These are phyloP conservation scores for Sphagnum fallax DNA, from an alignment of 228 moss, liverwort and hornwort species.

Conservation along the genomic window DNA sequence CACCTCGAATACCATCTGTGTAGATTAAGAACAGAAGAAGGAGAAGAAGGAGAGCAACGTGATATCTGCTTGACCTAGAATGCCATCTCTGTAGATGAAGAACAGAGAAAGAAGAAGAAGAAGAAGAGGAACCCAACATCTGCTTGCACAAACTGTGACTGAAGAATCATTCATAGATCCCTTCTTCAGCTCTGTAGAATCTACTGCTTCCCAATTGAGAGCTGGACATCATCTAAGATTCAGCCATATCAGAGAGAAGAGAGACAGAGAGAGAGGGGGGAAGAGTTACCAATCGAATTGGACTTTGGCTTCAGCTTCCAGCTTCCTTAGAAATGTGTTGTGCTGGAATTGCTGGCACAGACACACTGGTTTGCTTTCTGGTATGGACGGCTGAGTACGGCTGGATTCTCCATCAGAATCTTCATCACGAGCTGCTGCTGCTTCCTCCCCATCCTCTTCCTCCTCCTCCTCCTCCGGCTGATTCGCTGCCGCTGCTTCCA, in stretches of 20 bases:
- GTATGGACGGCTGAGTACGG: constrained; percentile 1
- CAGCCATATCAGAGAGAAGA: not conserved
- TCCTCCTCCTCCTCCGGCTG: constrained; percentile 8
- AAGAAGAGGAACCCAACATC: constrained; percentile 1
- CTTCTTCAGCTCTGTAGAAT: not conserved
- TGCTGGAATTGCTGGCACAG: constrained; percentile 58
- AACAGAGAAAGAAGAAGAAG: no score
- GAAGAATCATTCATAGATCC: not conserved
- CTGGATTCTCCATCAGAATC: constrained; percentile 10
- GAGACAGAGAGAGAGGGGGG: not conserved
- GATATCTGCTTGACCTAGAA: no score
- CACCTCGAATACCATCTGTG: no score
- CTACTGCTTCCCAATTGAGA: not conserved
- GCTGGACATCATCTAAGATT: not conserved
- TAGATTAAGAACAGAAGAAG: no score
- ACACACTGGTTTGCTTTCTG: constrained; percentile 25
- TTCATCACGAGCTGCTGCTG: constrained; percentile 9
- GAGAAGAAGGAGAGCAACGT: no score
- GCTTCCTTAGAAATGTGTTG: constrained; percentile 33
- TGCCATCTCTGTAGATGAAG: no score
- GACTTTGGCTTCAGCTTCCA: constrained; percentile 40
- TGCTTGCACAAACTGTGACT: not conserved
- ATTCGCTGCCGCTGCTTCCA: constrained; percentile 17
- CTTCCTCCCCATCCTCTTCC: constrained; percentile 11
- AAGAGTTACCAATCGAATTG: constrained; percentile 54